Base-by-base conservation (phyloP, 1,284 basidiomycete genomes). In the Apiotrichum mycotoxinovorans region DNA sequence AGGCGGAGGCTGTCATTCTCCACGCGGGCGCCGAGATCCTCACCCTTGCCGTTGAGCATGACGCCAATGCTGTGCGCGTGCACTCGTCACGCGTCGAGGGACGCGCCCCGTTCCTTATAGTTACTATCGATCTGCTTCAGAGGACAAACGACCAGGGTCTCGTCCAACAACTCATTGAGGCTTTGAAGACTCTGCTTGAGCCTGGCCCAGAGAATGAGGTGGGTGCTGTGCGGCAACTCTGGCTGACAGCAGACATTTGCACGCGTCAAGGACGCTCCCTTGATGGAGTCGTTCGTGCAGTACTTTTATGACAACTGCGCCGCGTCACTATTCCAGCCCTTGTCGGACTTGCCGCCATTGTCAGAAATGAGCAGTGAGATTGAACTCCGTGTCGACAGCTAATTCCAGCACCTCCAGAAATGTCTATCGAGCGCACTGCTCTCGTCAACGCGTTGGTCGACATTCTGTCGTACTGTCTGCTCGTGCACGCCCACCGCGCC, bases 131-230 rank as follows among this genome's bases (percentile, higher is more conserved):
- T 65, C 80, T 93, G 51, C 80, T 98, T 76, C 85, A 87, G 34
- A 80, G 82, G 57, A 90, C 89, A 72, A 82, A 82, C 60, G 92
- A 98, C 68, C 71, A 92, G 64, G 92, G 91, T 2, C 83, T 97
- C 52, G 90, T 96, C 76, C 88, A 88, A 71, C 90, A 95, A 73
- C 82, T 97, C 51, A 87, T 89, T 0, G 95, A 98, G 74, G 87
- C 89, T n/a, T 72, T 98, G 67, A 87, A 87, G 75, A 83, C 87
- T 52, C 80, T 96, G 74, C 77, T 98, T 67, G 94, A 98, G 66
- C 76, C 79, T 10, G 78, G 78, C 0, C 65, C 72, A 44, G 79
- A 78, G n/a, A 72, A 69, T 23, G 79, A 79, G 57, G 77, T 79
- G 54, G 68, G 76, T 47, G 27, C 12, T 1, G 2, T 8, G 4